Conservation (phyloP, 225 moss, liverwort and hornwort species). For the Pseudisothecium myosuroides region DNA sequence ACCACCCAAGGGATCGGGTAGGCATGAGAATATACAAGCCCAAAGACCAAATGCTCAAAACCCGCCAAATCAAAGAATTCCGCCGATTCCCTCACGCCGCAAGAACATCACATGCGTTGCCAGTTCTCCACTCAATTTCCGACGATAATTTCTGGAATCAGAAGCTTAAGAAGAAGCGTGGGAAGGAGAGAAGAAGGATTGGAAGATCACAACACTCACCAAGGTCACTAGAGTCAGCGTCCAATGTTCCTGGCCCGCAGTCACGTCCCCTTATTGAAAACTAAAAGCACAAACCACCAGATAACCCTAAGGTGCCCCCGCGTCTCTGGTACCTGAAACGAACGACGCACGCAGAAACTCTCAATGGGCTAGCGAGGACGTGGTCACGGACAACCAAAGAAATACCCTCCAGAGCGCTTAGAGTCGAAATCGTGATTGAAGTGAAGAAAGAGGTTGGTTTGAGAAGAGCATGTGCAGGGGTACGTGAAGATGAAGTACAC, state of each 20-base stretch:
- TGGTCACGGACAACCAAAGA: background rate
- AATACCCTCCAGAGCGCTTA: background rate
- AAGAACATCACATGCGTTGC: background rate
- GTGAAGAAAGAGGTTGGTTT: background rate
- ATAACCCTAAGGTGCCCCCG: slow-evolving; percentile 12
- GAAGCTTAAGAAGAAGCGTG: background rate
- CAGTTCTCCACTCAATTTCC: background rate
- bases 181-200: background rate
- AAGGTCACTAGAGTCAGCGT: background rate
- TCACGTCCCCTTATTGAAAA: background rate
- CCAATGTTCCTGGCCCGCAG: slow-evolving; percentile 3
- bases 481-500: background rate
- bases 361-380: background rate
- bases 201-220: slow-evolving; percentile 5
- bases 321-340: slow-evolving; percentile 17
- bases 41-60: background rate
- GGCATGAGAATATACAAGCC: background rate
- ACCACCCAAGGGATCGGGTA: background rate
- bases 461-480: background rate
- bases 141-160: background rate
- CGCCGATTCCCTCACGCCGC: background rate
- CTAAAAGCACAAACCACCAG: slow-evolving; percentile 1
- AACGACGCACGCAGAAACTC: slow-evolving; percentile 8
- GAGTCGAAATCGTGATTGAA: background rate
- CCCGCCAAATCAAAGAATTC: background rate